Evolutionary conservation across 1,284 basidiomycete species (phyloP).

Genomic region (Omphalotus olearius): DNA sequence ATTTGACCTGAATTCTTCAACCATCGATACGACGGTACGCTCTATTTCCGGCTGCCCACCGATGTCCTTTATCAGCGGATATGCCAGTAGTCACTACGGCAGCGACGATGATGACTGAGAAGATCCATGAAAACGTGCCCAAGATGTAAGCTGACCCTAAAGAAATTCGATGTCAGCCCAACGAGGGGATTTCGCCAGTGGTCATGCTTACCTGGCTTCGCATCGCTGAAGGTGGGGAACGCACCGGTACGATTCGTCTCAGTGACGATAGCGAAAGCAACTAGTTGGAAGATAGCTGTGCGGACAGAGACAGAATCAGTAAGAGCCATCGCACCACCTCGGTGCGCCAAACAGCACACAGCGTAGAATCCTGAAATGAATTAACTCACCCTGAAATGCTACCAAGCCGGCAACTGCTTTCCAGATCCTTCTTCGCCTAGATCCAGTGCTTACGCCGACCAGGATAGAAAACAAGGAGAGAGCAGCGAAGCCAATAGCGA

Average conservation of each 20-base stretch:
- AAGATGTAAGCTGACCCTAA: conserved; percentile 56
- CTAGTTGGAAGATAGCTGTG: conserved; percentile 55
- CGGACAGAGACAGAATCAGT: background rate
- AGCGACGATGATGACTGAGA: conserved; percentile 44
- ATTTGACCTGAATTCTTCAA: conserved; percentile 14
- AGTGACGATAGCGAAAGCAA: conserved; percentile 62
- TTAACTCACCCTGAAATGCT: conserved; percentile 49
- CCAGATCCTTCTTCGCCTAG: conserved; percentile 70
- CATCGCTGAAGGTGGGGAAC: conserved; percentile 51
- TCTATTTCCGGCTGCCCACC: conserved; percentile 74
- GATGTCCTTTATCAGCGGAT: conserved; percentile 61
- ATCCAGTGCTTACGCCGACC: conserved; percentile 68
- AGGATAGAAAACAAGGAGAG: conserved; percentile 54
- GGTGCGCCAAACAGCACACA: too few relatives aligned
- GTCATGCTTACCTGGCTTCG: conserved; percentile 50
- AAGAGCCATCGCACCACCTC: background rate
- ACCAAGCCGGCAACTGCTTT: conserved; percentile 62
- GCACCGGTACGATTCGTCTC: conserved; percentile 46
- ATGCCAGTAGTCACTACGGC: conserved; percentile 61
- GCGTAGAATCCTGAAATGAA: background rate
- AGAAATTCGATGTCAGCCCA: background rate
- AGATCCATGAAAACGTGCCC: conserved; percentile 58
- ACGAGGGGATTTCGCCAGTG: conserved; percentile 9
- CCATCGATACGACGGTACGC: conserved; percentile 52
- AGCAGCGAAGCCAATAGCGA: conserved; percentile 59